phyloP scores from a whole-genome alignment of 2,329 filamentous ascomycete genomes.

The Fusarium sp. region DNA sequence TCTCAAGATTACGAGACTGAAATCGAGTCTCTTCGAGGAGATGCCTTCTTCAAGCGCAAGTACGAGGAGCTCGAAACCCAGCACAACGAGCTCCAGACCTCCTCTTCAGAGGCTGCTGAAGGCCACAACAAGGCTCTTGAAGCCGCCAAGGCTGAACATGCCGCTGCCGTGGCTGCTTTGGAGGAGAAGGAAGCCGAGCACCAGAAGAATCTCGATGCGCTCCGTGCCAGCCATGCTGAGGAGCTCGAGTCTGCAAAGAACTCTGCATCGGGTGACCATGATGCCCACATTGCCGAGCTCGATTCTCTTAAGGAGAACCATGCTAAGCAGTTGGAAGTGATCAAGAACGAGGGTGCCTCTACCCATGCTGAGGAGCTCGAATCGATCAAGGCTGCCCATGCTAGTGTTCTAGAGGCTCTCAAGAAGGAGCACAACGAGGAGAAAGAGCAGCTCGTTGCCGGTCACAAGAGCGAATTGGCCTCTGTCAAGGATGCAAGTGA shows the following conservation, averaged over 20 bases:
- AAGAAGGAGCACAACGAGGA: slow-evolving; percentile 56
- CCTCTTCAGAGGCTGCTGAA: slow-evolving; percentile 52
- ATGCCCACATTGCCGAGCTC: slow-evolving; percentile 62
- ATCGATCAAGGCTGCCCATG: slow-evolving; percentile 58
- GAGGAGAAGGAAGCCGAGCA: slow-evolving; percentile 65
- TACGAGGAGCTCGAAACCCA: slow-evolving; percentile 70
- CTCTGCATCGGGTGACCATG: slow-evolving; percentile 61
- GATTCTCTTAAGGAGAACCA: slow-evolving; percentile 68
- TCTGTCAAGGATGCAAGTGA: slow-evolving; percentile 48
- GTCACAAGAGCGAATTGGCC: slow-evolving; percentile 49
- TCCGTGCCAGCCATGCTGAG: slow-evolving; percentile 68
- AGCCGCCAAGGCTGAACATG: slow-evolving; percentile 58
- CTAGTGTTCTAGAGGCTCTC: slow-evolving; percentile 56
- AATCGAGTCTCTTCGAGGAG: slow-evolving; percentile 71
- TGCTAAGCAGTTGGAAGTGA: slow-evolving; percentile 60
- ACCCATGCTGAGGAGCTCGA: slow-evolving; percentile 56
- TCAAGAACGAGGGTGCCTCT: slow-evolving; percentile 57
- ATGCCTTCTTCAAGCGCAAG: slow-evolving; percentile 73
- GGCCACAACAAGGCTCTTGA: slow-evolving; percentile 57
- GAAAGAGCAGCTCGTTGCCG: slow-evolving; percentile 50
- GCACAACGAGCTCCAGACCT: slow-evolving; percentile 62
- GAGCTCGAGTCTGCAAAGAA: slow-evolving; percentile 69
- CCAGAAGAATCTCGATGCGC: slow-evolving; percentile 64
- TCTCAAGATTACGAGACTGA: slow-evolving; percentile 73
- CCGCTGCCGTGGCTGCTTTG: slow-evolving; percentile 58